phyloP scores from a whole-genome alignment of 208 protist species.

The Trypanosoma conorhini region DNA sequence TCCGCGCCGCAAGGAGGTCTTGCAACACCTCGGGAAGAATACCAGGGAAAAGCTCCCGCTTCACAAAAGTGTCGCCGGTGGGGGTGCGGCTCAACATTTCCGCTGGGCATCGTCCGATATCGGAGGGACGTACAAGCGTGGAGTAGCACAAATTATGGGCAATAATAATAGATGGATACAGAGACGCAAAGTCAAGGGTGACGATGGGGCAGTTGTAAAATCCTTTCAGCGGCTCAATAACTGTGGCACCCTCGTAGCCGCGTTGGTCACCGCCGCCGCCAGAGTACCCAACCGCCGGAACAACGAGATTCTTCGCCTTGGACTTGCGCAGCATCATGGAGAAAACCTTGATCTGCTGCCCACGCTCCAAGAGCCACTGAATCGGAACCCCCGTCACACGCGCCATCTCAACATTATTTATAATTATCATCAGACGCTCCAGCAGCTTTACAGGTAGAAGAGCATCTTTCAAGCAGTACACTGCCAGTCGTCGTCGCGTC shows the following conservation, averaged over 20 bases:
- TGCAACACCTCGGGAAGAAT: constrained; percentile 88
- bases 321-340: constrained; percentile 92
- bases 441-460: constrained; percentile 96
- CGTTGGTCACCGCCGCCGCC: constrained; percentile 50
- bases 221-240: constrained; percentile 97
- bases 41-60: constrained; percentile 70
- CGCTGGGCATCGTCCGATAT: constrained; percentile 89
- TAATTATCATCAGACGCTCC: constrained; percentile 98
- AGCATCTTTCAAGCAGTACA: constrained; percentile 99
- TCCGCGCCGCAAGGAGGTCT: constrained; percentile 77
- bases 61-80: constrained; percentile 80
- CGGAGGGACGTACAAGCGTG: constrained; percentile 63
- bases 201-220: constrained; percentile 98
- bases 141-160: constrained; percentile 99
- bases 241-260: constrained; percentile 97
- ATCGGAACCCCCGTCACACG: constrained; percentile 99
- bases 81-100: constrained; percentile 73
- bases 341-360: constrained; percentile 99
- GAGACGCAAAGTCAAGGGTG: constrained; percentile 99
- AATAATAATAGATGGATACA: constrained; percentile 99
- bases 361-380: constrained; percentile 95
- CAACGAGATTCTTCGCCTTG: constrained; percentile 71
- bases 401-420: constrained; percentile 99
- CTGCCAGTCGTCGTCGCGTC: constrained; percentile 97
- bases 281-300: constrained; percentile 79